Evolutionary conservation across 371 early-diverging fungal genomes (phyloP), one percentile per base, ranked within the genome.

Genomic region (Rhizopus delemar): DNA sequence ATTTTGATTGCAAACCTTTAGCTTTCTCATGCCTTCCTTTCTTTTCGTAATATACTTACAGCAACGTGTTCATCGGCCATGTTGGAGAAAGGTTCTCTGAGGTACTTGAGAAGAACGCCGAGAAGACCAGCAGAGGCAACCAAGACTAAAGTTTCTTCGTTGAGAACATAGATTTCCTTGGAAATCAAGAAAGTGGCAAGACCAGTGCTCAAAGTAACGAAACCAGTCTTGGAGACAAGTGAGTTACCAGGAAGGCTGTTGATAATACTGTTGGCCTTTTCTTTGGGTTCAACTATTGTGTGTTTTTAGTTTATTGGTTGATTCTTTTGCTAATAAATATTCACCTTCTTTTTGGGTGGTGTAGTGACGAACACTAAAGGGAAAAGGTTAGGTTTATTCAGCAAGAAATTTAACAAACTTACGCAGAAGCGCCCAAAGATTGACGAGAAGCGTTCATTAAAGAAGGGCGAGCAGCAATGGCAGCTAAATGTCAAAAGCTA

Each of bases 161-260:
- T 96, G 72, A 96, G 76, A 59, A 96, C 88, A 80, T 96, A 97
- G 80, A 97, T 90, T 77, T 96, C 98, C 88, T 97, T 96, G 60
- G 95, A 92, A 73, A 97, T 86, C 59, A 92, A 77, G 80, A 85
- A 92, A 45, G 96, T 93, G 46, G 95, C 90, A 57, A 93, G 75
- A 65, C 94, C 93, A 36, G 94, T 86, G 52, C 87, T 81, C 41
- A 91, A 78, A 60, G 94, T 91, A 67, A 95, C 83, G 69, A 88
- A 92, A 56, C 90, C 90, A 39, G 96, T 90, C 86, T 97, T 95
- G 73, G 93, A 85, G 54, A 90, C 85, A 56, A 93, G 69, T 55
- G 85, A 86, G 76, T 92, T 87, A 33, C 96, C 96, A 54, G 98
- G 98, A 66, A 96, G 88, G 34, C 89, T 75, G 68, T 93, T 90